phyloP scores from a whole-genome alignment of 495 filamentous ascomycete species.

The Pyrenula massariospora region DNA sequence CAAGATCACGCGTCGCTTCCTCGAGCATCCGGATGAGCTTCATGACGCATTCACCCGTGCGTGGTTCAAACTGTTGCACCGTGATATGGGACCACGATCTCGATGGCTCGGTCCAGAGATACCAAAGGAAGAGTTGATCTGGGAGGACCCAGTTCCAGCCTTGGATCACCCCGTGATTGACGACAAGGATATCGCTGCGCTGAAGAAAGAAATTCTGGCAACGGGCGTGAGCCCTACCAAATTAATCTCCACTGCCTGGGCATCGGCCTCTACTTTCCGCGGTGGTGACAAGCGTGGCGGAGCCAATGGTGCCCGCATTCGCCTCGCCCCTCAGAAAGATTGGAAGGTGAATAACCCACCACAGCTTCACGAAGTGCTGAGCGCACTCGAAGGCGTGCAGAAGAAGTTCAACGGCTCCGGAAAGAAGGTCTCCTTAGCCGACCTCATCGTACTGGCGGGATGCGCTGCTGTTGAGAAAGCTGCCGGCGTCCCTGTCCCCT shows the following conservation, averaged over 20 bases:
- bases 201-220: conserved; percentile 54
- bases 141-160: conserved; percentile 55
- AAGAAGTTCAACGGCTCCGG: conserved; percentile 43
- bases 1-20: conserved; percentile 58
- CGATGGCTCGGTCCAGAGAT: conserved; percentile 62
- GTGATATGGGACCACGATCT: conserved; percentile 56
- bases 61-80: conserved; percentile 71
- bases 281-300: conserved; percentile 66
- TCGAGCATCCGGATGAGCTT: conserved; percentile 52
- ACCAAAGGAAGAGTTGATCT: conserved; percentile 46
- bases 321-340: conserved; percentile 53
- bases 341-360: conserved; percentile 59
- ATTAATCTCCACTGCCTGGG: conserved; percentile 53
- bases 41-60: conserved; percentile 53
- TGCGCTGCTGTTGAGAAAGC: conserved; percentile 30
- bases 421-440: conserved; percentile 62
- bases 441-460: conserved; percentile 58
- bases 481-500: conserved; percentile 25
- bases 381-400: conserved; percentile 48
- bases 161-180: conserved; percentile 43
- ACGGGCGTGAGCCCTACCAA: conserved; percentile 40
- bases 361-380: conserved; percentile 43
- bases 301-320: conserved; percentile 63
- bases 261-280: conserved; percentile 61
- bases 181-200: conserved; percentile 39